Conservation (phyloP, 2,329 filamentous ascomycete genomes). For the Colletotrichum somersetense region DNA sequence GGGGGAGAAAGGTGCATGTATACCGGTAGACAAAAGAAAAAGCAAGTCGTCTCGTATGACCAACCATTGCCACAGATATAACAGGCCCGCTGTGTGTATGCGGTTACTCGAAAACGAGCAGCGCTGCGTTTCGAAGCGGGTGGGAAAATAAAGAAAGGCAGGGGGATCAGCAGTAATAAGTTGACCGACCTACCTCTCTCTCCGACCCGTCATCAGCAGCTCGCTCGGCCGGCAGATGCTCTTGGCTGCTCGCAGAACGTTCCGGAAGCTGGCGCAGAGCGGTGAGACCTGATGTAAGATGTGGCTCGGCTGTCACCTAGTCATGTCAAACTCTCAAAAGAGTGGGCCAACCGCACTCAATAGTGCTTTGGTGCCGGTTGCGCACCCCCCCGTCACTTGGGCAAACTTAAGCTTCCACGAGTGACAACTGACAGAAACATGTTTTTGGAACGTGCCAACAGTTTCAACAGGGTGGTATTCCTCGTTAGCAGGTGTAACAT, state of each 20-base stretch:
- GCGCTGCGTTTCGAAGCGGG: too few species aligned
- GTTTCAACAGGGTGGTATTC: not conserved
- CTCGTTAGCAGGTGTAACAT: not conserved
- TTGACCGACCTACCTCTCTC: too few species aligned
- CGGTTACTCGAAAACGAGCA: too few species aligned
- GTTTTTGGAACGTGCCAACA: not conserved
- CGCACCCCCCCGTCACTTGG: not conserved
- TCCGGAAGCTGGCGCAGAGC: not conserved
- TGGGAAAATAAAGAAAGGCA: too few species aligned
- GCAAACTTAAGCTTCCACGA: not conserved
- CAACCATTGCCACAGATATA: not conserved
- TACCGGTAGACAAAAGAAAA: not conserved
- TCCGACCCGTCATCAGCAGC: too few species aligned
- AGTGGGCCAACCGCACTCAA: too few species aligned
- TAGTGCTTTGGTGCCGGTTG: not conserved
- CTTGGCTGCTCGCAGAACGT: not conserved
- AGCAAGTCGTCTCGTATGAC: not conserved
- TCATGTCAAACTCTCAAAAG: not conserved
- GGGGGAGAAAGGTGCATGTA: not conserved
- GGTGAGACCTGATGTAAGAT: not conserved
- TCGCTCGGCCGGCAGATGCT: not conserved
- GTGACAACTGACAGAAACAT: not conserved
- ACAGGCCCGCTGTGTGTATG: not conserved
- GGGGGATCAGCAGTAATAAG: not conserved
- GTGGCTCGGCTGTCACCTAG: too few species aligned